phyloP scores from a whole-genome alignment of 495 filamentous ascomycete genomes.

The Trichodelitschia bisporula region DNA sequence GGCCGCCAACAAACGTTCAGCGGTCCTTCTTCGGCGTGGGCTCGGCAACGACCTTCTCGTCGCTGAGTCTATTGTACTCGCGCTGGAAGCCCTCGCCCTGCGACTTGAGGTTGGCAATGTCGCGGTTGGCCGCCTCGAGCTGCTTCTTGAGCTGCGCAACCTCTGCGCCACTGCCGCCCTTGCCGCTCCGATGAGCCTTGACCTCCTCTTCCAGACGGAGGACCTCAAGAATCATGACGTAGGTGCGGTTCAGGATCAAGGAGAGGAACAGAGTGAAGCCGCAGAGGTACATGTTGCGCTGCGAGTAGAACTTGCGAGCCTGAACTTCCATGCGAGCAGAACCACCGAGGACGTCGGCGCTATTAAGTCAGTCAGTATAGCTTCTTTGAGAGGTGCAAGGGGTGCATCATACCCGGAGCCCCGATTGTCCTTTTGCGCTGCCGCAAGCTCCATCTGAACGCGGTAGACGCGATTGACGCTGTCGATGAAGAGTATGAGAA shows the following conservation, averaged over 20 bases:
- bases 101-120: conserved; percentile 30
- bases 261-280: conserved; percentile 98
- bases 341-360: conserved; percentile 28
- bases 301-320: conserved; percentile 98
- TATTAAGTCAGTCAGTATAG: conserved; percentile 1
- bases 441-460: conserved; percentile 67
- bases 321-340: conserved; percentile 94
- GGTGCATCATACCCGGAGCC: conserved; percentile 18
- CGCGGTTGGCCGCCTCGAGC: conserved; percentile 20
- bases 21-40: conserved; percentile 40
- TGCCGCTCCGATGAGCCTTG: conserved; percentile 54
- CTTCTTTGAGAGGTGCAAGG: conserved; percentile 10
- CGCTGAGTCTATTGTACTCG: conserved; percentile 68
- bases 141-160: conserved; percentile 37
- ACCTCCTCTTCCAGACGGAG: conserved; percentile 84
- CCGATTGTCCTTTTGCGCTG: conserved; percentile 28
- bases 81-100: conserved; percentile 65
- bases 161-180: conserved; percentile 50
- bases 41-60: conserved; percentile 40
- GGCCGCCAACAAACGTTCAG: no score
- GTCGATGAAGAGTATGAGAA: conserved; percentile 91
- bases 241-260: conserved; percentile 95
- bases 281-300: conserved; percentile 99
- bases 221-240: conserved; percentile 86
- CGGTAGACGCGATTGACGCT: conserved; percentile 97